A percentile compares a stretch with the other conserved stretches of the same genome.
These are phyloP conservation scores for Penicillium decumbens DNA, from an alignment of 2,329 filamentous ascomycete genomes.

Conservation along the genomic window DNA sequence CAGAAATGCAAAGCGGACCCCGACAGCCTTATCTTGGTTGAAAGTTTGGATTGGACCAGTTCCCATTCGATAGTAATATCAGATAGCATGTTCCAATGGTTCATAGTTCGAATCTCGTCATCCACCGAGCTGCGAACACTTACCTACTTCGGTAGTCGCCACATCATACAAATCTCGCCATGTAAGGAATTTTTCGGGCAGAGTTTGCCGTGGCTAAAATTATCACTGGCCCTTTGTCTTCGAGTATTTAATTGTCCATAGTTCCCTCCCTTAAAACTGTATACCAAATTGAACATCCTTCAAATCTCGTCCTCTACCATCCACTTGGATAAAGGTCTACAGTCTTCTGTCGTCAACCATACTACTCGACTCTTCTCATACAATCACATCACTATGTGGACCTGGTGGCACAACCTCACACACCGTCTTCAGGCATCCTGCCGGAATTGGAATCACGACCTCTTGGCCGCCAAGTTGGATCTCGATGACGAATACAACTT, in stretches of 20 bases:
- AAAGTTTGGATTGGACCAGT: not conserved
- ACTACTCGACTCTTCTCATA: not conserved
- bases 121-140: not conserved
- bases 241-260: not conserved
- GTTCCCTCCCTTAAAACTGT: not conserved
- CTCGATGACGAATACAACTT: not conserved
- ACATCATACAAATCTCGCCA: not conserved
- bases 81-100: not conserved
- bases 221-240: not conserved
- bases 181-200: not conserved
- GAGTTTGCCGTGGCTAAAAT: not conserved
- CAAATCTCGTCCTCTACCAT: not conserved
- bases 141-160: not conserved
- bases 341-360: not conserved
- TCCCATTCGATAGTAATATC: not conserved
- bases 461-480: not conserved
- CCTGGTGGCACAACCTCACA: not conserved
- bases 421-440: not conserved
- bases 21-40: not conserved
- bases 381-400: not conserved
- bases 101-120: not conserved
- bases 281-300: not conserved
- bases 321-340: not conserved
- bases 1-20: not conserved
- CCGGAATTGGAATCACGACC: not conserved